A percentile compares a stretch with the other conserved stretches of the same genome.
Evolutionary conservation across 192 early-diverging fungal species (phyloP).

Genomic region (Coemansia sp.): DNA sequence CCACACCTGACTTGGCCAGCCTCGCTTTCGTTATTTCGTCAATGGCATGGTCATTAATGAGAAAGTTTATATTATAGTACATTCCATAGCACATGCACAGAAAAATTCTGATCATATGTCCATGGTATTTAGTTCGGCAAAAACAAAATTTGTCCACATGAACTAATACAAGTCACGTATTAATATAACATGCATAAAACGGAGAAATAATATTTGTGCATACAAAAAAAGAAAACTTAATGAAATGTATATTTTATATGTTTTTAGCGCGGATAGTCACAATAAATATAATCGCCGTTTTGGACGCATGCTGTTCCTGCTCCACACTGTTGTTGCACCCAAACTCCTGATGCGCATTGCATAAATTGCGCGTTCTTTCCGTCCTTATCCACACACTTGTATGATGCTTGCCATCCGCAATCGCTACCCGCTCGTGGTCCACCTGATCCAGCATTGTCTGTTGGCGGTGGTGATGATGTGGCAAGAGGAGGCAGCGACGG

Average conservation of each 20-base stretch:
- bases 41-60: neutral
- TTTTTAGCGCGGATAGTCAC: constrained; percentile 41
- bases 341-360: constrained; percentile 30
- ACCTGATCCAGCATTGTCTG: neutral
- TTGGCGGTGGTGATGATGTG: neutral
- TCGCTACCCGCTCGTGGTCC: constrained; percentile 20
- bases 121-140: neutral
- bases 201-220: neutral
- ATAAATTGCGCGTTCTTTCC: constrained; percentile 30
- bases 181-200: neutral
- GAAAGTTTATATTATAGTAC: neutral
- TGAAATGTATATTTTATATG: no score
- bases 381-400: constrained; percentile 29
- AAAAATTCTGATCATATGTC: neutral
- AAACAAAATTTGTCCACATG: neutral
- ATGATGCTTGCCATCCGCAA: constrained; percentile 20
- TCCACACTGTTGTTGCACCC: constrained; percentile 43
- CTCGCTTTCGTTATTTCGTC: neutral
- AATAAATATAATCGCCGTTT: constrained; percentile 37
- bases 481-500: neutral
- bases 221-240: neutral
- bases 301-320: constrained; percentile 44
- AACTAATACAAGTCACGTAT: neutral
- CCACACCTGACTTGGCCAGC: neutral
- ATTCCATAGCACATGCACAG: neutral